Evolutionary conservation across 148 eudicot species (phyloP).

Genomic region (Beta vulgaris): DNA sequence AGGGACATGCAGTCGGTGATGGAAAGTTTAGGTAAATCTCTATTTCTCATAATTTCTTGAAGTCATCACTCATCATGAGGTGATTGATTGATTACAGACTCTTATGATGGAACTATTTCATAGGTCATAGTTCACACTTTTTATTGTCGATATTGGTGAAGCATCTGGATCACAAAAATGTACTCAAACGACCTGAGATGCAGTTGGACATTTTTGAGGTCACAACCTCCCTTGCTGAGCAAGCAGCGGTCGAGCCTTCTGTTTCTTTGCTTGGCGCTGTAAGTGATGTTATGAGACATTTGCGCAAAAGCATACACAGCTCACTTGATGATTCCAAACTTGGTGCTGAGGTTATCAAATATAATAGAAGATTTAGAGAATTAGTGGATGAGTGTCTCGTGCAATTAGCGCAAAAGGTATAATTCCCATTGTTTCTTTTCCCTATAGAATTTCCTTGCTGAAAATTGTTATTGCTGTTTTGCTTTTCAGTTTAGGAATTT

Average conservation of each 20-base stretch:
- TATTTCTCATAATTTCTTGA: neutral
- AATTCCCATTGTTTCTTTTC: too few relatives aligned
- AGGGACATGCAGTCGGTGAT: constrained; percentile 82
- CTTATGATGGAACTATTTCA: constrained; percentile 24
- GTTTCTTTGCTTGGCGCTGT: constrained; percentile 78
- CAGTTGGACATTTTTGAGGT: constrained; percentile 82
- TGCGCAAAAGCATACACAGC: constrained; percentile 83
- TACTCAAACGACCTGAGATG: constrained; percentile 76
- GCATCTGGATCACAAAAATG: constrained; percentile 95
- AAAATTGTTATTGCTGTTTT: neutral
- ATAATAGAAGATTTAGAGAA: constrained; percentile 64
- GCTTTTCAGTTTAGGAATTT: neutral
- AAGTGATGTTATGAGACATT: constrained; percentile 85
- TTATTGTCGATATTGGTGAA: constrained; percentile 75
- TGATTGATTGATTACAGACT: constrained; percentile 9
- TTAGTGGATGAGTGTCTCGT: constrained; percentile 80
- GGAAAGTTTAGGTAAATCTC: constrained; percentile 65
- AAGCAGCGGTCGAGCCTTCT: constrained; percentile 61
- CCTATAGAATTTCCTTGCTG: neutral
- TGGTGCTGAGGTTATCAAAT: constrained; percentile 59
- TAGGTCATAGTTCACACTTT: constrained; percentile 83
- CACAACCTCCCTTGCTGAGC: constrained; percentile 64
- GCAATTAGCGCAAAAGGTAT: constrained; percentile 69
- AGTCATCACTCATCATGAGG: neutral
- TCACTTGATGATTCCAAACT: constrained; percentile 71